Evolutionary conservation across 1,139 yeast genomes (phyloP), one percentile per base, ranked within the genome.

Genomic region (Pichia sp.): DNA sequence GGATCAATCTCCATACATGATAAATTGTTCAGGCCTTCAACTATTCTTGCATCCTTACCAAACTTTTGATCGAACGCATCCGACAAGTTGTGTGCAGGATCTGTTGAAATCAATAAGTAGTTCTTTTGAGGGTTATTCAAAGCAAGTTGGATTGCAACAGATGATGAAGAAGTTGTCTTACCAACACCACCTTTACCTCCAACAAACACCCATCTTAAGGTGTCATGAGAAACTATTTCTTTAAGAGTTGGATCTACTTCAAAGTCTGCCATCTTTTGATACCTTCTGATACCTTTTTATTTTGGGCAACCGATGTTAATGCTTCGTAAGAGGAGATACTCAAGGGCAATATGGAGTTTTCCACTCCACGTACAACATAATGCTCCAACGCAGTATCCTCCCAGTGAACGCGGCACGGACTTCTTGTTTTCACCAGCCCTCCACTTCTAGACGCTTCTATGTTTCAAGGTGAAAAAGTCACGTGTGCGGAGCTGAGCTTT

Each of bases 151-250:
- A 91, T 87, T 26, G 99, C 96, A 60, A 93, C 79, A 22, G 98
- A 90, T 48, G 96, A 91, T 0, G 98, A 91, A 3, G 97, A 88
- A 44, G 99, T 93, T 60, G 99, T 93, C 70, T 93, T 93, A 62
- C 99, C 99, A 40, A 93, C 99, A 71, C 99, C 99, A 68, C 99
- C 99, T 75, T 93, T 93, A 63, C 99, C 99, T 57, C 99, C 99
- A 42, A 91, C 98, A 66, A 93, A 93, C 60, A 93, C 87, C 99
- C 99, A 93, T 66, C 87, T 87, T 64, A 93, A 79, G 18, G 93
- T 72, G 34, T 79, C 86, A 59, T 85, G 89, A 31, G 74, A 65
- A 49, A 86, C 73, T 50, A 86, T 71, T 25, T 87, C 81, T 61
- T 80, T 80, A 60, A 86, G 76, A 36, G 85, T 82, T 56, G 91